These are phyloP conservation scores for Mesotaenium endlicherianum DNA, from an alignment of 139 green algal genomes.

Conservation along the genomic window DNA sequence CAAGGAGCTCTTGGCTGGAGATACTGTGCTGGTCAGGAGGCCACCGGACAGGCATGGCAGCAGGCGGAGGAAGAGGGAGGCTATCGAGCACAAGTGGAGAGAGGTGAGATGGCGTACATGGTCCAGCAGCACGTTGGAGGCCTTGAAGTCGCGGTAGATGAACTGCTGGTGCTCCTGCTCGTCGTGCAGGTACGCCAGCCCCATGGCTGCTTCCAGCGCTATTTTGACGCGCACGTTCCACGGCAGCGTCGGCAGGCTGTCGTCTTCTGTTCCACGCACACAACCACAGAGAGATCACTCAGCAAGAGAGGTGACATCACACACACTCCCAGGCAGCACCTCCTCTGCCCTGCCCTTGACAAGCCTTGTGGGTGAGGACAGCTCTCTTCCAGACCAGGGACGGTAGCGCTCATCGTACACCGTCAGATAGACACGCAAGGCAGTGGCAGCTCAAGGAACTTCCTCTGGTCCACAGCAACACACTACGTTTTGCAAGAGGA, in stretches of 20 bases:
- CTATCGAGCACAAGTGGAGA: background rate
- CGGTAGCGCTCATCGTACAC: no score
- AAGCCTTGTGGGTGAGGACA: no score
- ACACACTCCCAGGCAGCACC: background rate
- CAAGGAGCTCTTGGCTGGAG: background rate
- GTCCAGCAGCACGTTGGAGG: conserved; percentile 61
- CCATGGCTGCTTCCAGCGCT: conserved; percentile 23
- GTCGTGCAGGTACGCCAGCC: conserved; percentile 57
- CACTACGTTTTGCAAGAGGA: background rate
- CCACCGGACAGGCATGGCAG: background rate
- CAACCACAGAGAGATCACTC: no score
- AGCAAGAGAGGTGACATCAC: background rate
- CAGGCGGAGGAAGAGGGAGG: background rate
- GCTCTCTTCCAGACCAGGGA: no score
- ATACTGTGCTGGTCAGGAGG: background rate
- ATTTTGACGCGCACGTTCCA: conserved; percentile 31
- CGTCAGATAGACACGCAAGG: no score
- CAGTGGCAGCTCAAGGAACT: no score
- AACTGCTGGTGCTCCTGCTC: conserved; percentile 28
- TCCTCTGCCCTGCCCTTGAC: background rate
- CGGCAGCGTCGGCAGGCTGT: background rate
- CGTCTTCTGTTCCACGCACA: background rate
- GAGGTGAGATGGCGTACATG: background rate
- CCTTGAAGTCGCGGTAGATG: conserved; percentile 64
- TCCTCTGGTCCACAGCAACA: background rate